These are phyloP conservation scores for Collybia sp. DNA, from an alignment of 768 basidiomycete genomes.

Conservation along the genomic window DNA sequence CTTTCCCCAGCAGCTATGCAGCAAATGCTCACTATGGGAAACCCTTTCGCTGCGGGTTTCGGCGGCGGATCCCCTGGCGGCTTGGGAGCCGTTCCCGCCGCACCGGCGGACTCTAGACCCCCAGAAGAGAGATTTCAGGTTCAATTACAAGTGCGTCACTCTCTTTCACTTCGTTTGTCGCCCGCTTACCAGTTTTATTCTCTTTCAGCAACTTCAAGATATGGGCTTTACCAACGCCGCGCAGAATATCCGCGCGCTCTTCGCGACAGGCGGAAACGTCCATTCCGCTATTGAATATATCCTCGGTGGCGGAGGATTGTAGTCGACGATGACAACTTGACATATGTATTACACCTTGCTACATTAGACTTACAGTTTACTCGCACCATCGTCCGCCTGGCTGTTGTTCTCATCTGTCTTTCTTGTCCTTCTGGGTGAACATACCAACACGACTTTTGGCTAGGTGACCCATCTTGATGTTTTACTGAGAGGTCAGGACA, in stretches of 20 bases:
- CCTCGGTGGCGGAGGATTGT: constrained; percentile 73
- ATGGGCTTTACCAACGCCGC: constrained; percentile 92
- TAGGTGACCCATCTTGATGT: no score
- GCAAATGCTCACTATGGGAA: constrained; percentile 32
- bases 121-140: constrained; percentile 93
- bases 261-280: constrained; percentile 92
- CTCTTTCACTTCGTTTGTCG: background rate
- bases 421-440: no score
- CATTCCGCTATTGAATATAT: constrained; percentile 93
- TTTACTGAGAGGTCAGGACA: no score
- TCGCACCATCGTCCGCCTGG: no score
- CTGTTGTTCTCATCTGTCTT: no score
- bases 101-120: constrained; percentile 65
- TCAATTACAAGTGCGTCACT: constrained; percentile 62
- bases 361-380: no score
- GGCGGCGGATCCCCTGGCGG: constrained; percentile 20
- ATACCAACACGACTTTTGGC: no score
- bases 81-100: constrained; percentile 26
- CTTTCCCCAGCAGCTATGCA: constrained; percentile 41
- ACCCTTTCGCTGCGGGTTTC: constrained; percentile 14
- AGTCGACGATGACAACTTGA: background rate
- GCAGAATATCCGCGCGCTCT: constrained; percentile 86
- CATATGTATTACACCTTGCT: no score
- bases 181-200: no score
- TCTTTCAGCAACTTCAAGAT: constrained; percentile 92